phyloP scores from a whole-genome alignment of 2,329 filamentous ascomycete genomes.

The Beauveria brongniartii region DNA sequence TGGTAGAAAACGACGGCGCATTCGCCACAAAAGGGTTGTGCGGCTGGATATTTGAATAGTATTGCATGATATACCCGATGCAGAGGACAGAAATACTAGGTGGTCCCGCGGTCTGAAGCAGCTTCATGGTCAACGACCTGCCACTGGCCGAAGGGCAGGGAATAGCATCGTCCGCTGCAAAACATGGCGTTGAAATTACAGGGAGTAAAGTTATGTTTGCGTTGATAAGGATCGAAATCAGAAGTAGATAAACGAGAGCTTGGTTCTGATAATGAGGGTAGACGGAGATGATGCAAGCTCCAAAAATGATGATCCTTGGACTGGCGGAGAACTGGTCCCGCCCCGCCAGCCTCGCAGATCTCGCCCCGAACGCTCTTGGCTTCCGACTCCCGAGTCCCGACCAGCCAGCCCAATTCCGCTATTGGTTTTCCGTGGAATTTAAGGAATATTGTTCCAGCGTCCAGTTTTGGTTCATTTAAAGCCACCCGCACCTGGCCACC shows the following conservation, averaged over 20 bases:
- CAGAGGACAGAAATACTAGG: constrained; percentile 24
- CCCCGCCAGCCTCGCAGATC: background rate
- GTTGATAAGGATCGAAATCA: background rate
- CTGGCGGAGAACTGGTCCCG: background rate
- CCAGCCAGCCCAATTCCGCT: too few species aligned
- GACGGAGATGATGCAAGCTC: background rate
- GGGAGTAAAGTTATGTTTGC: background rate
- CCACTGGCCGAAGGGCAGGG: background rate
- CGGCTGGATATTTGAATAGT: background rate
- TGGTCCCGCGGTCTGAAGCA: constrained; percentile 13
- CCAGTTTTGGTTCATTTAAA: too few species aligned
- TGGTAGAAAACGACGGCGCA: constrained; percentile 24
- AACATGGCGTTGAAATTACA: constrained; percentile 8
- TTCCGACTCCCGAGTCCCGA: background rate
- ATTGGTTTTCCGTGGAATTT: too few species aligned
- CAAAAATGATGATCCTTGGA: background rate
- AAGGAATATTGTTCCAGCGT: too few species aligned
- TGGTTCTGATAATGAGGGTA: background rate
- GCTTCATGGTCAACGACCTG: constrained; percentile 17
- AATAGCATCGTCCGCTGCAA: constrained; percentile 22
- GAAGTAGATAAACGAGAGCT: background rate
- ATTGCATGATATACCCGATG: constrained; percentile 23
- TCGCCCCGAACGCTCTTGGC: background rate
- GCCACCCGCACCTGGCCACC: background rate
- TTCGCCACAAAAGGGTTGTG: constrained; percentile 27